Percentiles rank a stretch among this genome's conserved stretches.
Conservation (phyloP, 2,329 filamentous ascomycete genomes). For the Bipolaris victoriae region DNA sequence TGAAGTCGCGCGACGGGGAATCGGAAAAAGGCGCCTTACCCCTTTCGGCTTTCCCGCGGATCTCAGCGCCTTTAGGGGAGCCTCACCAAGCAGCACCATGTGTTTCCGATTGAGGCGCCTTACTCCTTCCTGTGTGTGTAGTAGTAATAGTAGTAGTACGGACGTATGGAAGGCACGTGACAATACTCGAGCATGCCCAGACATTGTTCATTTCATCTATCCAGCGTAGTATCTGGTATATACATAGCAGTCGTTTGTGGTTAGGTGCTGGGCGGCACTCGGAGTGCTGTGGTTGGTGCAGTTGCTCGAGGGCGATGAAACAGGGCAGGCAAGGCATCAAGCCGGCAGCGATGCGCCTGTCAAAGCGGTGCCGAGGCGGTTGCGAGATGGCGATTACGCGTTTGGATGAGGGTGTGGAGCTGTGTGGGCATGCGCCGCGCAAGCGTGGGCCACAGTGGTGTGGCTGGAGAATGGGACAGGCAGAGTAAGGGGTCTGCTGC, state of each 20-base stretch:
- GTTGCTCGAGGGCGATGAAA: background rate
- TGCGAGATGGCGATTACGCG: background rate
- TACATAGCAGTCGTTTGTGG: background rate
- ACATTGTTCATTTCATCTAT: background rate
- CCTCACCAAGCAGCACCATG: constrained; percentile 4
- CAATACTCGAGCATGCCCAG: background rate
- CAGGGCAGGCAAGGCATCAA: background rate
- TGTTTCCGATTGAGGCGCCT: background rate
- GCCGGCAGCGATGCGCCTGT: background rate
- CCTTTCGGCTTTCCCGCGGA: constrained; percentile 11
- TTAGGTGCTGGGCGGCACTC: background rate
- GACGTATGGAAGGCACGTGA: background rate
- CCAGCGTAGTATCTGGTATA: background rate
- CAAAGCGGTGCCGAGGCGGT: background rate
- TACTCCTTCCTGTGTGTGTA: background rate
- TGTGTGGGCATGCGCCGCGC: background rate
- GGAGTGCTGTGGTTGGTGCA: background rate
- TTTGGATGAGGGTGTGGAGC: background rate
- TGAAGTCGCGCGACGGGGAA: constrained; percentile 16
- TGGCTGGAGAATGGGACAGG: constrained; percentile 11
- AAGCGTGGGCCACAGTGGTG: constrained; percentile 12
- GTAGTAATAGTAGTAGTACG: too few relatives aligned
- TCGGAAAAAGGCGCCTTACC: constrained; percentile 4
- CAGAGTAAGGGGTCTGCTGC: constrained; percentile 1
- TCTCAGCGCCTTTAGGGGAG: constrained; percentile 10